Evolutionary conservation across 192 early-diverging fungal species (phyloP), one percentile per base, ranked within the genome.

Genomic region (Pilaira anomala): DNA sequence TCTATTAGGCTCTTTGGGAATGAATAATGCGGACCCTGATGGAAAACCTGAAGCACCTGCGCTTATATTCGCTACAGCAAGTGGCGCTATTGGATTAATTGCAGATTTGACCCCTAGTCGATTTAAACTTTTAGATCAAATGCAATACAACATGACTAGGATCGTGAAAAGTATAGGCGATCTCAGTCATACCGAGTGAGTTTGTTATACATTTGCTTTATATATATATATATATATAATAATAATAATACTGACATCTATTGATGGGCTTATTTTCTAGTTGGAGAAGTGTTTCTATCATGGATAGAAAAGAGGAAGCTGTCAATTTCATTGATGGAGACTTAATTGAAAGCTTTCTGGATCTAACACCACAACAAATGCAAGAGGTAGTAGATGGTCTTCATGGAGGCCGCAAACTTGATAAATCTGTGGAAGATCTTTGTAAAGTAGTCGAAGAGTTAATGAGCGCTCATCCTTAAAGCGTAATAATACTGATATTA

Each of bases 301-400:
- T 88, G 40, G 76, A 80, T 55, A 69, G 83, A 18, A 70, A 60
- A 2, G 61, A 73, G 13, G 68, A 77, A 18, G 65, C 78, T 7
- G 78, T 79, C 48, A 85, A 86, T 1, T 88, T 94, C 55, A 75
- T 98, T 50, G 95, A 98, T 72, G 97, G 97, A 13, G 97, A 98
- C 72, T 68, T 98, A 60, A 83, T 98, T n/a, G 93, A 97, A 73
- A 72, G 75, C 44, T 97, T 93, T 52, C 58, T 96, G 55, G 90
- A 93, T 58, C 67, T 95, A 61, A 60, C 77, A 0, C 68, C 61
- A 64, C 75, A 60, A 41, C 63, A 67, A 26, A 69, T 72, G 71
- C 71, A 72, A 29, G 48, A 55, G 12, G 68, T 60, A 24, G 67
- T 70, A 59, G 73, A 60, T 66, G 71, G 67, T 8, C 53, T 65